A percentile compares a stretch with the other conserved stretches of the same genome.
phyloP scores from a whole-genome alignment of 441 rosid species.

The Mallotus japonicus region DNA sequence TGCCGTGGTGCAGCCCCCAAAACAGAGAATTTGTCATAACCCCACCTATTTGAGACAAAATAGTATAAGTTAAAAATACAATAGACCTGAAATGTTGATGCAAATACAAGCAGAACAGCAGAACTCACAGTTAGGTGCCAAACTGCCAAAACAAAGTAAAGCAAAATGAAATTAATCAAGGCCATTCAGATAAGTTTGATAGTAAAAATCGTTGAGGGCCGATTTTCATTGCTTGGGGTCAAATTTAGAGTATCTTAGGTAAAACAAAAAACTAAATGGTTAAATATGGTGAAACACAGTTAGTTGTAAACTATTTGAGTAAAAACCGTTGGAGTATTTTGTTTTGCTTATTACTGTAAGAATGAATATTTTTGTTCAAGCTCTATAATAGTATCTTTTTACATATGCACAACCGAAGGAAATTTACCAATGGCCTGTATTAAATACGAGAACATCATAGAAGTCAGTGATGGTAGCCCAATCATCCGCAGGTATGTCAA shows the following conservation, averaged over 20 bases:
- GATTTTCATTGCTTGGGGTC: too few relatives aligned
- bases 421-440: conserved; percentile 91
- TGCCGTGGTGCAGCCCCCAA: conserved; percentile 89
- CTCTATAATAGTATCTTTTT: not conserved
- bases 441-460: conserved; percentile 79
- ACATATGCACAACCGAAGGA: not conserved
- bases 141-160: not conserved
- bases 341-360: not conserved
- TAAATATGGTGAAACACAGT: too few relatives aligned
- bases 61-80: too few relatives aligned
- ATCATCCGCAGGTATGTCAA: conserved; percentile 80
- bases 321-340: not conserved
- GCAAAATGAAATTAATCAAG: not conserved
- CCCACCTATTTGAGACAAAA: too few relatives aligned
- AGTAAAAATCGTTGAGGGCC: too few relatives aligned
- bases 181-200: too few relatives aligned
- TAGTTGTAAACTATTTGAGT: not conserved
- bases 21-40: conserved; percentile 19
- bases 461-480: conserved; percentile 67
- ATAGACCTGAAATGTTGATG: not conserved
- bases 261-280: too few relatives aligned
- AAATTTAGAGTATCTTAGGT: too few relatives aligned
- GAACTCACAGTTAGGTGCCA: not conserved
- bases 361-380: not conserved
- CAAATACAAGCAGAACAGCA: not conserved